Conservation (phyloP, 192 early-diverging fungal species). For the Linnemannia schmuckeri region DNA sequence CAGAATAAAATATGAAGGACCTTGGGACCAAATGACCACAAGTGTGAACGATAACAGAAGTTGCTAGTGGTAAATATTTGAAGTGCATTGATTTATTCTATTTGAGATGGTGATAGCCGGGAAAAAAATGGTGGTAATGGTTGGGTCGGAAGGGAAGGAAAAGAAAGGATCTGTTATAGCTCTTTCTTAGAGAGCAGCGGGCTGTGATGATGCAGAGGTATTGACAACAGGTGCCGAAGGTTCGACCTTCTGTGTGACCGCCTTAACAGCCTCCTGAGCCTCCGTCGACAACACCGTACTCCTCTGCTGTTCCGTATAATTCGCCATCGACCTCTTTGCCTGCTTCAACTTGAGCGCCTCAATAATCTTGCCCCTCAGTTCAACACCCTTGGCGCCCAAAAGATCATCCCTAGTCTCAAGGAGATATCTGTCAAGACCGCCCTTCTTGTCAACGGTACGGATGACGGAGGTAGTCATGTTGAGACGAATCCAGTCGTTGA, state of each 20-base stretch:
- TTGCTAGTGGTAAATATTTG: too few relatives aligned
- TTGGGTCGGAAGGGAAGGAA: not conserved
- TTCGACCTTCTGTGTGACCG: not conserved
- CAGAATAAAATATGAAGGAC: too few relatives aligned
- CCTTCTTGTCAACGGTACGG: conserved; percentile 87
- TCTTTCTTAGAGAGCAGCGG: conserved; percentile 16
- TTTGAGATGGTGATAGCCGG: too few relatives aligned
- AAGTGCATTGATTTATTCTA: too few relatives aligned
- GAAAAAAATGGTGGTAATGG: too few relatives aligned
- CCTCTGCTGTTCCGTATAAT: conserved; percentile 7
- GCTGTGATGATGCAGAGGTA: conserved; percentile 13
- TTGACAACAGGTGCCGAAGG: not conserved
- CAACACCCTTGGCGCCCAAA: conserved; percentile 58
- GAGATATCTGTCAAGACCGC: conserved; percentile 83
- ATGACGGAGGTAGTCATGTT: conserved; percentile 77
- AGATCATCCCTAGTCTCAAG: conserved; percentile 77
- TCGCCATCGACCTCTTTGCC: conserved; percentile 44
- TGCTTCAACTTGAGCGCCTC: conserved; percentile 71
- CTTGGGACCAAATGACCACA: too few relatives aligned
- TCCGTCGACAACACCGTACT: conserved; percentile 23
- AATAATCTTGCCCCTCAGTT: conserved; percentile 56
- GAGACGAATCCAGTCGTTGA: conserved; percentile 68
- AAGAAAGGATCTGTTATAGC: not conserved
- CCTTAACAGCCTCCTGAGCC: conserved; percentile 15
- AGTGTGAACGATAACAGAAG: too few relatives aligned